phyloP scores from a whole-genome alignment of 2,329 filamentous ascomycete genomes.

The Thelonectria discophora region DNA sequence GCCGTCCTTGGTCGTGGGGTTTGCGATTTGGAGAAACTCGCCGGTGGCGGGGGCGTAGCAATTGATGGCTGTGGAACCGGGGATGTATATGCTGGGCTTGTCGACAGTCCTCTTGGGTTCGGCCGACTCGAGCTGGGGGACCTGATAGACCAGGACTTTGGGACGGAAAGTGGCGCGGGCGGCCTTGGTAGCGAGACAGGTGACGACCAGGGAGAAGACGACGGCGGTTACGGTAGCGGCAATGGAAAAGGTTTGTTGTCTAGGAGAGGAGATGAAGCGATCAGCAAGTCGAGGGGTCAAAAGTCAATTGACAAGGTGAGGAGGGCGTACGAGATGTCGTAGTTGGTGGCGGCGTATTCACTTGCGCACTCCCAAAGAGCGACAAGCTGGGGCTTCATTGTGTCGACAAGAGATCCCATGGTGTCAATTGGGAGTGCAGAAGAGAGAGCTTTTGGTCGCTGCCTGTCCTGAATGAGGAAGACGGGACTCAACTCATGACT shows the following conservation, averaged over 20 bases:
- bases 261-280: conserved; percentile 23
- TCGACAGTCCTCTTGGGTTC: conserved; percentile 66
- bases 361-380: conserved; percentile 33
- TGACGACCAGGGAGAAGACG: conserved; percentile 43
- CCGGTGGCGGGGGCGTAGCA: conserved; percentile 93
- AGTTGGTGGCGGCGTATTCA: conserved; percentile 33
- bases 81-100: conserved; percentile 68
- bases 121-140: conserved; percentile 70
- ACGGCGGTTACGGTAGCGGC: conserved; percentile 44
- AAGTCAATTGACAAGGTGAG: neutral
- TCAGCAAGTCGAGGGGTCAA: conserved; percentile 5
- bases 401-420: conserved; percentile 2
- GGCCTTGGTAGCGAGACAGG: conserved; percentile 41
- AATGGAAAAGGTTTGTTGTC: conserved; percentile 42
- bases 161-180: conserved; percentile 40
- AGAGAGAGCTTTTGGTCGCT: neutral
- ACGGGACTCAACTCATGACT: neutral
- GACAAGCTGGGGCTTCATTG: conserved; percentile 33
- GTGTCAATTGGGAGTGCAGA: conserved; percentile 11
- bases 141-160: conserved; percentile 64
- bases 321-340: conserved; percentile 41
- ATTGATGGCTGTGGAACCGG: conserved; percentile 74
- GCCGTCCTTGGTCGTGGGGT: conserved; percentile 76
- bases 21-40: conserved; percentile 79
- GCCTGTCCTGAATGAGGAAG: conserved; percentile 6